Evolutionary conservation across 1,139 yeast genomes (phyloP).

Genomic region (Pichia sorboxylosa): DNA sequence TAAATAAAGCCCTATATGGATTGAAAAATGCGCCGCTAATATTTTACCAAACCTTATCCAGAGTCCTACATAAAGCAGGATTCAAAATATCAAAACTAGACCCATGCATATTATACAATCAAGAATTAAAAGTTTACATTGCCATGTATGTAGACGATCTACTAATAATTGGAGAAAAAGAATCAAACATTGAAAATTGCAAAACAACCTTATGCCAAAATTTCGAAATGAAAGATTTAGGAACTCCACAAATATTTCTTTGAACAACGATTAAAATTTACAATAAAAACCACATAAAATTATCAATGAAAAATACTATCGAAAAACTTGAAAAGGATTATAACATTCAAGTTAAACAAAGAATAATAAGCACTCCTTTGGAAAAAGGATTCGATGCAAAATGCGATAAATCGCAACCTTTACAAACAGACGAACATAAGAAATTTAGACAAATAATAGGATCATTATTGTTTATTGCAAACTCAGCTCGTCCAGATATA

Average conservation of each 20-base stretch:
- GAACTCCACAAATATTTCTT: slow-evolving; percentile 3
- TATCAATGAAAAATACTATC: slow-evolving; percentile 3
- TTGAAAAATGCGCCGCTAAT: slow-evolving; percentile 4
- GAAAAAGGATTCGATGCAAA: slow-evolving; percentile 1
- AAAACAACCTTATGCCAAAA: background rate
- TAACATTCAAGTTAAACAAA: background rate
- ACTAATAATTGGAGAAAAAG: slow-evolving; percentile 1
- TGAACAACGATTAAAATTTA: slow-evolving; percentile 1
- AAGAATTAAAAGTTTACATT: background rate
- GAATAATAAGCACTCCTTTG: slow-evolving; percentile 1
- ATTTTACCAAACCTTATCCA: slow-evolving; percentile 1
- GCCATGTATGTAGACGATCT: slow-evolving; percentile 6
- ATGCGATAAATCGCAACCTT: background rate
- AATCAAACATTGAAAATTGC: background rate
- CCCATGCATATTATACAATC: slow-evolving; percentile 2
- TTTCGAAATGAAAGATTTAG: slow-evolving; percentile 6
- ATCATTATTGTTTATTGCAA: slow-evolving; percentile 1
- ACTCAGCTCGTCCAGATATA: slow-evolving; percentile 3
- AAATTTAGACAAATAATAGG: slow-evolving; percentile 1
- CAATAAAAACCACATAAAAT: background rate
- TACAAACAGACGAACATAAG: background rate
- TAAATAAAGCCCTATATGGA: slow-evolving; percentile 8
- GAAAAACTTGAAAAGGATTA: slow-evolving; percentile 2
- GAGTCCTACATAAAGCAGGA: background rate
- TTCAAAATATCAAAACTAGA: slow-evolving; percentile 1